Base-by-base conservation (phyloP, 164 flowering plant species). In the Vitis riparia region DNA sequence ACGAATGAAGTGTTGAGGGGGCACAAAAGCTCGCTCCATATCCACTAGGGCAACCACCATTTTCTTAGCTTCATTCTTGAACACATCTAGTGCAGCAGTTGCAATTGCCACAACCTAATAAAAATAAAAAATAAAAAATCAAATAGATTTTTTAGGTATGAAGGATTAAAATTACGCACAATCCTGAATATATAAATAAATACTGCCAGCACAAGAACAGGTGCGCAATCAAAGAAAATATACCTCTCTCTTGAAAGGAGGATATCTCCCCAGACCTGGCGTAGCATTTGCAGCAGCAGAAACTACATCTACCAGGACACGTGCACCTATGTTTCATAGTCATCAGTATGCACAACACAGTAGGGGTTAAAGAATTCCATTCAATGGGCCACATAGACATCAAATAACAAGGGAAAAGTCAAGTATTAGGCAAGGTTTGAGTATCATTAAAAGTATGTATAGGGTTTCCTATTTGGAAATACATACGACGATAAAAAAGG, bases 1-100 rank as follows among this genome's bases (percentile, higher is more conserved):
- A 63, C 99, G 99, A 52, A 96, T 92, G 76, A 93, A 96, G 71
- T 96, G 99, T 75, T 96, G 98, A 30, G 99, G 98, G 66, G 99
- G 99, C 69, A 96, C 98, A 85, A 92, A 96, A 59, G 93, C 99
- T 51, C 99, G 88, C 79, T 96, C 99, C 99, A 96, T 96, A 79
- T 96, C 99, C 65, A 96, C 99, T 56, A 96, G 78, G 17, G 95
- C 98, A 79, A 92, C 91, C 53, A 96, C 99, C 99, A 96, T 96
- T 72, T 89, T 94, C 74, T 91, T 96, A 6, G 99, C 97, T 74
- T 96, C 97, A 79, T 73, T 89, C 74, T 86, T 92, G 72, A 93
- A 96, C 7, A 67, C 87, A 74, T 96, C 99, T 63, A 96, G 77
- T 13, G 99, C 99, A 80, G 88, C 73, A 76, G 83, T 87, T 59